Base-by-base conservation (phyloP, 164 flowering plant species). In the Dillenia turbinata region DNA sequence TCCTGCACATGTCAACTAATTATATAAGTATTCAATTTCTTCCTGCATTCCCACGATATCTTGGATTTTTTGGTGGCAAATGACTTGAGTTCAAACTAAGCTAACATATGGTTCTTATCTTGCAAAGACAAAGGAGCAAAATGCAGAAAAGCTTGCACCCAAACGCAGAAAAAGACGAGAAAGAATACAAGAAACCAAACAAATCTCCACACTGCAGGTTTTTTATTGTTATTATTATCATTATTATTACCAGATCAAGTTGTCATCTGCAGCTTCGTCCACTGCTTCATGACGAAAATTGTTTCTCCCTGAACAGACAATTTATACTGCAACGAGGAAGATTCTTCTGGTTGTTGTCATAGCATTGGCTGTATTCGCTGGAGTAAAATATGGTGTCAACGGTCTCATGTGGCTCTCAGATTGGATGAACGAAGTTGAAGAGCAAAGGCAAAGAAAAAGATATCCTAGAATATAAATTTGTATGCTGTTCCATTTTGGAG, bases 361-460 rank as follows among this genome's bases (percentile, higher is more conserved):
- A 49, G 47, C 73, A 47, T 66, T 77, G 19, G 58, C 65, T 57
- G 16, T 86, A 13, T 44, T 79, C 49, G 81, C 75, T 15, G 77
- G 64, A 10, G 22, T 69, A 44, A 85, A 78, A 62, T 89, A 62
- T 67, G 88, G 98, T 16, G 87, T 87, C 75, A 81, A 85, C 54
- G 92, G 92, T 65, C 91, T 92, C 15, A 50, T 86, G 54, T 63
- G 78, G 82, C 86, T 92, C 52, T 78, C 83, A 10, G 96, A 92
- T 73, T 77, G 92, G 92, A 92, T 89, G 96, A 89, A 89, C 65
- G 85, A 83, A 73, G 66, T 79, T 51, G 98, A 92, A 57, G 75
- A 66, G 53, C 86, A 71, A 69, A 80, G 79, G 63, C 78, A 66
- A 53, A 68, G 77, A 49, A 81, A 49, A 65, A 73, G 79, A 69